These are phyloP conservation scores for Fusarium citri DNA, from an alignment of 2,329 filamentous ascomycete genomes.

Conservation along the genomic window DNA sequence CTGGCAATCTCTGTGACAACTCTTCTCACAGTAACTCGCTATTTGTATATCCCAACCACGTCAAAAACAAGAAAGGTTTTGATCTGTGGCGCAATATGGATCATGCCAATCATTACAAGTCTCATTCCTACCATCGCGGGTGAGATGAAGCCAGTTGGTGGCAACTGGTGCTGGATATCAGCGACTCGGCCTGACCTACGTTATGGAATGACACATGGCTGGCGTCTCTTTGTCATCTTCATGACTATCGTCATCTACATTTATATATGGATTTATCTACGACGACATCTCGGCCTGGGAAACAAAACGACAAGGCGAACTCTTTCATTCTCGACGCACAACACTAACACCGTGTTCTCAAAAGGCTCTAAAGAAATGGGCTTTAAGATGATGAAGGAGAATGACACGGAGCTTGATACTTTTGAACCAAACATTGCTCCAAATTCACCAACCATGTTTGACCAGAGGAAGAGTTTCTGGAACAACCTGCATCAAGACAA, in stretches of 20 bases:
- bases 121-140: slow-evolving; percentile 33
- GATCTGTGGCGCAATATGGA: slow-evolving; percentile 37
- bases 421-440: slow-evolving; percentile 7
- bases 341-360: slow-evolving; percentile 14
- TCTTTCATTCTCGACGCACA: slow-evolving; percentile 9
- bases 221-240: slow-evolving; percentile 58
- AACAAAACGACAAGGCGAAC: neutral
- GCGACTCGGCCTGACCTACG: slow-evolving; percentile 53
- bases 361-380: slow-evolving; percentile 14
- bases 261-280: slow-evolving; percentile 51
- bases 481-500: neutral
- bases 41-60: slow-evolving; percentile 31
- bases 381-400: slow-evolving; percentile 22
- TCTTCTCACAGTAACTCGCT: slow-evolving; percentile 39
- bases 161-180: slow-evolving; percentile 63
- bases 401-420: slow-evolving; percentile 22
- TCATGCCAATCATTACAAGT: slow-evolving; percentile 36
- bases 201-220: slow-evolving; percentile 59
- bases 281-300: slow-evolving; percentile 15
- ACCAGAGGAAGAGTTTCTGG: neutral
- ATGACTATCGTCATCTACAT: slow-evolving; percentile 55
- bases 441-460: slow-evolving; percentile 8
- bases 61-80: slow-evolving; percentile 25
- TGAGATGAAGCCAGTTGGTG: slow-evolving; percentile 50
- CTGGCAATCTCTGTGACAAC: slow-evolving; percentile 43